A percentile compares a stretch with the other conserved stretches of the same genome.
Conservation (phyloP, 1,284 basidiomycete species). For the Ceratobasidium papillatum region DNA sequence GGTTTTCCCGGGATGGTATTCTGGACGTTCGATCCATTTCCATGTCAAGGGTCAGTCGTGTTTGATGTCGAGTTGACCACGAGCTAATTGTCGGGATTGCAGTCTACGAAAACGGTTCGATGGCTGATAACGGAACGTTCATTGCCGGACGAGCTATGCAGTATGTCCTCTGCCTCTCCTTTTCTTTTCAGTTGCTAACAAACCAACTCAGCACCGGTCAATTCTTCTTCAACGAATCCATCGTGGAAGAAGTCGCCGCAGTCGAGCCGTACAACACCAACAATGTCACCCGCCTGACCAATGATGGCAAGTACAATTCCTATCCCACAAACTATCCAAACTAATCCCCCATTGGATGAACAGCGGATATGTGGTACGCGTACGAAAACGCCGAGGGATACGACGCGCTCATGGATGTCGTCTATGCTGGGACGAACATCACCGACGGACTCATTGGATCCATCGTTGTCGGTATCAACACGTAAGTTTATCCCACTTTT, state of each 20-base stretch:
- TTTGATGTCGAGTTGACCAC: too few species aligned
- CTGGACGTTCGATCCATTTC: constrained; percentile 35
- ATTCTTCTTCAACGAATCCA: constrained; percentile 34
- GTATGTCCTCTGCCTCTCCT: not conserved
- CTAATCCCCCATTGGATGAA: not conserved
- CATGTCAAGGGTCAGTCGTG: constrained; percentile 32
- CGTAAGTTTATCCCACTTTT: not conserved
- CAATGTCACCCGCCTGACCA: constrained; percentile 25
- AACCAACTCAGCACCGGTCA: constrained; percentile 5
- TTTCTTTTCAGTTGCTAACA: not conserved
- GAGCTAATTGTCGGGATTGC: not conserved
- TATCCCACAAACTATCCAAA: not conserved
- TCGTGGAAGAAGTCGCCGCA: constrained; percentile 10
- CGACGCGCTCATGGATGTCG: constrained; percentile 32
- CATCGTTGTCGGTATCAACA: constrained; percentile 30
- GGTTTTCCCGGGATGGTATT: constrained; percentile 69
- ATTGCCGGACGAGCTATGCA: constrained; percentile 32
- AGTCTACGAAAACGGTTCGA: constrained; percentile 23
- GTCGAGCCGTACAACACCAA: constrained; percentile 30
- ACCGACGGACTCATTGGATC: constrained; percentile 20
- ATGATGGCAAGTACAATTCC: constrained; percentile 7
- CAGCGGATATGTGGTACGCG: constrained; percentile 17
- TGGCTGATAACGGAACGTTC: constrained; percentile 31
- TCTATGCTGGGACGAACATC: constrained; percentile 20
- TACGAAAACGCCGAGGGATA: constrained; percentile 37